Base-by-base conservation (phyloP, 2,329 filamentous ascomycete species). In the Exophiala oligosperma region DNA sequence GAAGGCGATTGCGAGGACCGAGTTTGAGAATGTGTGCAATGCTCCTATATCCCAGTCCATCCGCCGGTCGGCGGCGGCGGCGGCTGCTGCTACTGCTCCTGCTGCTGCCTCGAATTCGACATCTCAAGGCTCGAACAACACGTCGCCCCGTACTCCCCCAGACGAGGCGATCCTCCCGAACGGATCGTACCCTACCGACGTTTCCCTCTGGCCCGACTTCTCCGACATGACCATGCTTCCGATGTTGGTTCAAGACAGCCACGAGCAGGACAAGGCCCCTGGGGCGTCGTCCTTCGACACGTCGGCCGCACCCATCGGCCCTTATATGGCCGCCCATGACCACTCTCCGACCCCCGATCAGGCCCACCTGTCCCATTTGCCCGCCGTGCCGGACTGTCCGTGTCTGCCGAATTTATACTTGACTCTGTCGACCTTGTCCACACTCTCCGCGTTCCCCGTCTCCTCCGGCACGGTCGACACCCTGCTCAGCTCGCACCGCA, bases 391-490 rank as follows among this genome's bases (percentile, higher is more conserved):
- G 35, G 64, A 58, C 11, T 68, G 66, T 43, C 57, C 65, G 3
- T 68, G 66, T 49, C 58, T 68, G 14, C 65, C 66, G 23, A 67
- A 68, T 49, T 32, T 66, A 11, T 79, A 79, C 57, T 69, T 78
- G 29, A 75, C 73, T 26, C 72, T 67, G 2, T 68, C 66, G 4
- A 68, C 64, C 2, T 46, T 68, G 4, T 64, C 59, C 11, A 57
- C 66, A 21, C 67, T 78, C 12, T 69, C 71, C 32, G 70, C 74
- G 21, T 77, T 77, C 56, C 76, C 77, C 3, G 66, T 77, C 56
- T 73, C 71, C 8, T 67, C 71, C 6, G 73, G 76, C 60, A 78
- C 76, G 6, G 57, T 79, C 49, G 73, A 72, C 51, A 76, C 76
- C 1, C 64, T 79, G 17, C 74, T 73, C 49, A 74, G 72, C n/a